Percentiles rank a stretch among this genome's conserved stretches.
Conservation (phyloP, 257 asterid genomes). For the Petunia axillaris region DNA sequence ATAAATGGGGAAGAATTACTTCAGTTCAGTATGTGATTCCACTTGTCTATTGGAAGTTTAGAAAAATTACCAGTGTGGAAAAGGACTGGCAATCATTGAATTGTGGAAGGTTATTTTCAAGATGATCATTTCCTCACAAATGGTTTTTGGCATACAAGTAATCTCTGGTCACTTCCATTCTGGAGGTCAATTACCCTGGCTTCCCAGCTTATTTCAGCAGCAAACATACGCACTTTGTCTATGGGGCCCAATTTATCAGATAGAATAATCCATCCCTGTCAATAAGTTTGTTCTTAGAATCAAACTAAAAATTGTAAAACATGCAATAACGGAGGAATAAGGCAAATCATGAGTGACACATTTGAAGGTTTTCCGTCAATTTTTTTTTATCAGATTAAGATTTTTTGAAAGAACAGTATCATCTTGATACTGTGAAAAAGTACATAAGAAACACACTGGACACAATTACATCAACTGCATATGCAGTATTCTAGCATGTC, state of each 20-base stretch:
- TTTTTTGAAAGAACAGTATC: too few relatives aligned
- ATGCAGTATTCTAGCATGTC: too few relatives aligned
- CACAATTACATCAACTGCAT: too few relatives aligned
- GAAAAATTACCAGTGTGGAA: slow-evolving; percentile 42
- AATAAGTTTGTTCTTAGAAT: slow-evolving; percentile 26
- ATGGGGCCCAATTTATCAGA: slow-evolving; percentile 68
- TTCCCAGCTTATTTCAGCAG: slow-evolving; percentile 86
- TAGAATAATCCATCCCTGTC: slow-evolving; percentile 87
- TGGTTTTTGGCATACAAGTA: slow-evolving; percentile 87
- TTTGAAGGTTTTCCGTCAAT: not conserved
- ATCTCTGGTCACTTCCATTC: slow-evolving; percentile 84
- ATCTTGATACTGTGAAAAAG: too few relatives aligned
- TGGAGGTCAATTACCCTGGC: slow-evolving; percentile 86
- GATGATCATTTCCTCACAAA: slow-evolving; percentile 68
- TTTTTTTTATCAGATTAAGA: too few relatives aligned
- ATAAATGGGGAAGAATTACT: too few relatives aligned
- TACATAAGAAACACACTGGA: too few relatives aligned
- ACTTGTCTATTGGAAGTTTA: too few relatives aligned
- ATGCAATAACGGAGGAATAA: not conserved
- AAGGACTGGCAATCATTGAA: slow-evolving; percentile 40
- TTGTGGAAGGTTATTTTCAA: slow-evolving; percentile 27
- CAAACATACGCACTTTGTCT: slow-evolving; percentile 63
- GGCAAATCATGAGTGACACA: not conserved
- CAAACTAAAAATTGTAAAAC: not conserved
- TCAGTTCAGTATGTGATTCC: too few relatives aligned